Evolutionary conservation across 768 basidiomycete species (phyloP).

Genomic region (Pilatotrama ljubarskyi): DNA sequence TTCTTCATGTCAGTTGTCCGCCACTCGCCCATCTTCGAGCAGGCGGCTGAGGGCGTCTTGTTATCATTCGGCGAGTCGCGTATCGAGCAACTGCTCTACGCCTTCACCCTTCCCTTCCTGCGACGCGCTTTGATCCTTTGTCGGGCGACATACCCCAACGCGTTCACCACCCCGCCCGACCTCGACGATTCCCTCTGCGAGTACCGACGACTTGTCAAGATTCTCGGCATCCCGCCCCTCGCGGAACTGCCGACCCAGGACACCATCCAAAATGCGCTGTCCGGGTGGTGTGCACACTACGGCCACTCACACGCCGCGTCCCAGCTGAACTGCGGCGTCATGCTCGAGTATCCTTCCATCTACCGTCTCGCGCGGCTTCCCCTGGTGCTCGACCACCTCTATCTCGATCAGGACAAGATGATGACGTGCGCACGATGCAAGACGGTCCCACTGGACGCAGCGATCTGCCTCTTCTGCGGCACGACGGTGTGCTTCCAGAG

Average conservation of each 20-base stretch:
- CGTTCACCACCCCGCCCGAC: conserved; percentile 54
- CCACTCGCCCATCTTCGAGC: conserved; percentile 85
- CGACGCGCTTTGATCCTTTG: conserved; percentile 85
- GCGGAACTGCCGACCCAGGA: conserved; percentile 80
- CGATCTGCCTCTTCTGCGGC: conserved; percentile 91
- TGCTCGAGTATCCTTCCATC: conserved; percentile 77
- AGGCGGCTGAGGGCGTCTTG: conserved; percentile 77
- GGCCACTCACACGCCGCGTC: conserved; percentile 78
- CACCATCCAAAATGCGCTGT: conserved; percentile 84
- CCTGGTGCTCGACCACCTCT: conserved; percentile 77
- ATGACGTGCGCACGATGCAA: conserved; percentile 77
- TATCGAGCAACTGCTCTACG: conserved; percentile 83
- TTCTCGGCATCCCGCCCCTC: conserved; percentile 79
- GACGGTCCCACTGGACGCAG: conserved; percentile 80
- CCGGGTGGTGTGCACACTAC: conserved; percentile 90
- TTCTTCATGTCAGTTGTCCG: conserved; percentile 91
- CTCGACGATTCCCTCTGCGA: conserved; percentile 56
- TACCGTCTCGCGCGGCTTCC: conserved; percentile 87
- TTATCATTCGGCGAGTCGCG: conserved; percentile 80
- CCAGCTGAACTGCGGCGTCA: conserved; percentile 76
- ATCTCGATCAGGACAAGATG: conserved; percentile 70
- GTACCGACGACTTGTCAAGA: conserved; percentile 71
- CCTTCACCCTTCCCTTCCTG: conserved; percentile 90
- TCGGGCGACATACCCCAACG: conserved; percentile 66
- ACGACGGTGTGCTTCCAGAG: conserved; percentile 86